Conservation (phyloP, 2,329 filamentous ascomycete species). For the Dactylellina leptospora region DNA sequence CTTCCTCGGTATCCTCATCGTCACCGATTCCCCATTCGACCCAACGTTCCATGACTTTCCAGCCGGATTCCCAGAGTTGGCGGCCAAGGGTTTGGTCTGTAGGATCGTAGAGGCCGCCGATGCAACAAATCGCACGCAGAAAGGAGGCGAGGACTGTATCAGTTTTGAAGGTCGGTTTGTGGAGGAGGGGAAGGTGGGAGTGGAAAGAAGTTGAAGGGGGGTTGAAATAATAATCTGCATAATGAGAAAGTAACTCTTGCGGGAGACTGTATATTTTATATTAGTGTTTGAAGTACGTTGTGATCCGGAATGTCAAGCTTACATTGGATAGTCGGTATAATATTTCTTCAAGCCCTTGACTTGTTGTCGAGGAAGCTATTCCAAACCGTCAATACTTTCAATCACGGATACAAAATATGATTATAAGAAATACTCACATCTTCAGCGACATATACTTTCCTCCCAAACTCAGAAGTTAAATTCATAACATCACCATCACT, state of each 20-base stretch:
- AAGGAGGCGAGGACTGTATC: slow-evolving; percentile 56
- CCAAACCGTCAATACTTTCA: background rate
- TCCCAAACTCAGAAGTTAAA: slow-evolving; percentile 47
- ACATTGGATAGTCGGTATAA: slow-evolving; percentile 53
- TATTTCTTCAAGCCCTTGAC: slow-evolving; percentile 52
- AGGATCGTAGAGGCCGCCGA: slow-evolving; percentile 56
- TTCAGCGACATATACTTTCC: slow-evolving; percentile 51
- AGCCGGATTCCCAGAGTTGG: slow-evolving; percentile 57
- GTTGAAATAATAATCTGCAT: slow-evolving; percentile 57
- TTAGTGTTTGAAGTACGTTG: background rate
- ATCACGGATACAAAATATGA: background rate
- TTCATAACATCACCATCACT: slow-evolving; percentile 52
- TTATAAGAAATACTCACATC: slow-evolving; percentile 29
- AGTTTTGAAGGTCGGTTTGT: slow-evolving; percentile 56
- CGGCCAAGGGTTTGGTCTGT: slow-evolving; percentile 56
- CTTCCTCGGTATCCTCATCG: slow-evolving; percentile 54
- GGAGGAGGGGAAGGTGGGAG: slow-evolving; percentile 55
- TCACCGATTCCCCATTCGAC: slow-evolving; percentile 55
- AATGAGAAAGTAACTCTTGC: slow-evolving; percentile 56
- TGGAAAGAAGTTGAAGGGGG: slow-evolving; percentile 55
- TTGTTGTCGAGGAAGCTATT: slow-evolving; percentile 47
- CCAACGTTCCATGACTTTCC: slow-evolving; percentile 57
- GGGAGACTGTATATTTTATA: slow-evolving; percentile 48
- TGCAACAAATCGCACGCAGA: slow-evolving; percentile 55
- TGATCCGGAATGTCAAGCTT: background rate